These are phyloP conservation scores for Backusella liffmaniae DNA, from an alignment of 192 early-diverging fungal species.

Conservation along the genomic window DNA sequence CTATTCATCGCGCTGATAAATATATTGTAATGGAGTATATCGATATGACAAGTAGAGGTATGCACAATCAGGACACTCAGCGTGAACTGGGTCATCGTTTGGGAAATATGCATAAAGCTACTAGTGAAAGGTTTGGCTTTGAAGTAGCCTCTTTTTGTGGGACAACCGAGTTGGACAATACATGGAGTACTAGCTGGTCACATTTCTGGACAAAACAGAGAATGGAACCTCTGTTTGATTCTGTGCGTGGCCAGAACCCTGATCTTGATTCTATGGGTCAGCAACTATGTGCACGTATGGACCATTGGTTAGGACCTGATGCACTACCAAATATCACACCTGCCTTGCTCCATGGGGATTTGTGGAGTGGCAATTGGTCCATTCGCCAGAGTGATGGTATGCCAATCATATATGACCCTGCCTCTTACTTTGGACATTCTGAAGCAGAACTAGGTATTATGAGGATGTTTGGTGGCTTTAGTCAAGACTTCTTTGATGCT, in stretches of 20 bases:
- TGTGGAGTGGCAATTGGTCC: conserved; percentile 6
- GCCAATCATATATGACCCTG: conserved; percentile 2
- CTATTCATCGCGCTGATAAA: background rate
- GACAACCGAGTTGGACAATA: background rate
- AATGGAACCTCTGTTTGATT: background rate
- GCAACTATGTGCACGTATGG: background rate
- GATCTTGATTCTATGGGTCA: background rate
- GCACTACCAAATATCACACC: background rate
- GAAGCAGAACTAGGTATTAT: conserved; percentile 2
- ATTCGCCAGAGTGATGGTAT: background rate
- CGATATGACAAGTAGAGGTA: background rate
- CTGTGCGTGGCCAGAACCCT: background rate
- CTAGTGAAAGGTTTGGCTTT: background rate
- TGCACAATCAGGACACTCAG: background rate
- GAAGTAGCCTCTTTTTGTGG: background rate
- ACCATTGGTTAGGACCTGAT: background rate
- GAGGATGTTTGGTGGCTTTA: conserved; percentile 9
- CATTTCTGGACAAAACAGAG: background rate
- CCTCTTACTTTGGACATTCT: background rate
- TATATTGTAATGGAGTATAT: conserved; percentile 4
- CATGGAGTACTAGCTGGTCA: background rate
- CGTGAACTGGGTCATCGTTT: background rate
- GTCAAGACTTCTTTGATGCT: background rate
- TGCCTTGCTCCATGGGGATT: background rate
- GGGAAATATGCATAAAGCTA: background rate